Evolutionary conservation across 495 filamentous ascomycete species (phyloP).

Genomic region (Talaromyces stipitatus): DNA sequence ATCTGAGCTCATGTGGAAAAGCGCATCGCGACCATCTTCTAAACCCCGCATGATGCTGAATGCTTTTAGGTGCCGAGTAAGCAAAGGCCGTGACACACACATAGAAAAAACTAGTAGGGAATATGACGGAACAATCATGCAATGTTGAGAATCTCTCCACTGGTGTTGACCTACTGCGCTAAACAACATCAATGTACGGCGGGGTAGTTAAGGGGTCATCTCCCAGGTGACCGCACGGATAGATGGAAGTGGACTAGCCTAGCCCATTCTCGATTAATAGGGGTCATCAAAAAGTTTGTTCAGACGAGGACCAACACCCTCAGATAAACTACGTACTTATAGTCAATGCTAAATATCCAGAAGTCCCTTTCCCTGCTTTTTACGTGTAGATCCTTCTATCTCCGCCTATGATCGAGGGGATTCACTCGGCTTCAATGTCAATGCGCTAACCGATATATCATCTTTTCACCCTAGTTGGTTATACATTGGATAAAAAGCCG

Average conservation of each 20-base stretch:
- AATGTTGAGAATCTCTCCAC: background rate
- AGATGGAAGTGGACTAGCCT: no score
- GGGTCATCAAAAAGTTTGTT: no score
- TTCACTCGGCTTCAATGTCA: background rate
- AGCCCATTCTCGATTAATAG: no score
- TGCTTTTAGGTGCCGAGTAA: background rate
- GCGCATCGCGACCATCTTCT: constrained; percentile 18
- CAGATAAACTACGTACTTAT: no score
- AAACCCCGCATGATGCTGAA: constrained; percentile 23
- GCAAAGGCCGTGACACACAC: no score
- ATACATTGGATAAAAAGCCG: no score
- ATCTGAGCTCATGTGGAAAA: constrained; percentile 22
- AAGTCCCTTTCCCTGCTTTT: background rate
- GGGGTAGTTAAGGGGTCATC: background rate
- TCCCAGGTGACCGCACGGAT: background rate
- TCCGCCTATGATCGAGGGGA: background rate
- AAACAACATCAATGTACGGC: background rate
- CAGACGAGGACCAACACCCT: no score
- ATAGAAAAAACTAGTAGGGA: no score
- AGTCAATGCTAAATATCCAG: no score
- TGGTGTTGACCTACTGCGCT: no score
- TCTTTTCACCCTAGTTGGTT: background rate
- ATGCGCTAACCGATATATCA: background rate
- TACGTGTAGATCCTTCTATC: background rate
- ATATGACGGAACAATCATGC: background rate